Base-by-base conservation (phyloP, 78 protist genomes). In the Isochrysis galbana region DNA sequence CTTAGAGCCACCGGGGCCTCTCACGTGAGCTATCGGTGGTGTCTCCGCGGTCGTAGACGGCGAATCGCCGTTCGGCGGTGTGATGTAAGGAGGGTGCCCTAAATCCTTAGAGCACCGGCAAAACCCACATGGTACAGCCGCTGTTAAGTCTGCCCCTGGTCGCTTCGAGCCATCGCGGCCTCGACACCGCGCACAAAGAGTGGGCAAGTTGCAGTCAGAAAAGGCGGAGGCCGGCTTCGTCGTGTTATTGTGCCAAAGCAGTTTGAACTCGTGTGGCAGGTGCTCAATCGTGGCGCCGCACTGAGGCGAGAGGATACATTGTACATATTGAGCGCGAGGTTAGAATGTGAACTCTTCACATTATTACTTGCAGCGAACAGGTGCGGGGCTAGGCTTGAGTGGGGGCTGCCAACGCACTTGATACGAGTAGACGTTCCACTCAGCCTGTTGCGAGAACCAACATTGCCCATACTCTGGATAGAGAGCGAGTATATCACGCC, bases 361-460 rank as follows among this genome's bases (percentile, higher is more conserved):
- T n/a, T n/a, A n/a, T n/a, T n/a, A n/a, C n/a, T n/a, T n/a, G n/a
- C n/a, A n/a, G n/a, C n/a, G n/a, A n/a, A n/a, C n/a, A n/a, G n/a
- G 77, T 14, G 34, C 77, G 23, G 10, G 10, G 7, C 39, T 14
- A n/a, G 77, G 39, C 32, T 29, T 26, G 39, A 26, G 21, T 22
- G 77, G 39, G 77, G 39, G 23, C 32, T 14, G 77, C n/a, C n/a
- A n/a, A n/a, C n/a, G n/a, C n/a, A n/a, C n/a, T n/a, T n/a, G n/a
- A n/a, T 77, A 39, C 44, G 47, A 39, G 84, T 77, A 77, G 32
- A 77, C 46, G 84, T 77, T 77, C 84, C 84, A 77, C 84, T 77
- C 84, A 17, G 84, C 84, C 84, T 77, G 84, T 46, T 77, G 84
- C 47, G 47, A 39, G 84, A 77, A 77, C 84, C 84, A 77, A 46